Percentiles rank a stretch among this genome's conserved stretches.
phyloP scores from a whole-genome alignment of 441 rosid genomes.

The Pelargonium australe region DNA sequence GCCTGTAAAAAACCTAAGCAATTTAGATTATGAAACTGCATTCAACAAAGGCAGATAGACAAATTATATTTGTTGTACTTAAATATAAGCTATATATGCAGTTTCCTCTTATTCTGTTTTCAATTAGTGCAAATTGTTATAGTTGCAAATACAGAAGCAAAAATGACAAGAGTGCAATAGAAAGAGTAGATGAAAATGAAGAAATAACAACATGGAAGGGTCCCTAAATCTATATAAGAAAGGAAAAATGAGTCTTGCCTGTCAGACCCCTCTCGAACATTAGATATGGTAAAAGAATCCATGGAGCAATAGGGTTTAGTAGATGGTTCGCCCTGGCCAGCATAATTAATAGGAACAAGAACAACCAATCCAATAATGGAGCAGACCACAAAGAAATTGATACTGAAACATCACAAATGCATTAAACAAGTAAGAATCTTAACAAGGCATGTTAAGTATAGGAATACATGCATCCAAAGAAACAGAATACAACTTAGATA shows the following conservation, averaged over 20 bases:
- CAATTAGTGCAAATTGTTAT: too few species aligned
- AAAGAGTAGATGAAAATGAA: not conserved
- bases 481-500: not conserved
- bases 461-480: not conserved
- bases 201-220: not conserved
- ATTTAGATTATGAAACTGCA: too few species aligned
- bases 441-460: not conserved
- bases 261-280: slow-evolving; percentile 60
- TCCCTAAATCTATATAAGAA: not conserved
- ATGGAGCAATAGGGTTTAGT: slow-evolving; percentile 29
- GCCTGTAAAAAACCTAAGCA: slow-evolving; percentile 34
- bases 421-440: not conserved
- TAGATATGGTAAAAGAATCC: slow-evolving; percentile 74
- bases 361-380: slow-evolving; percentile 56
- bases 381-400: slow-evolving; percentile 60
- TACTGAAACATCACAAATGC: slow-evolving; percentile 31
- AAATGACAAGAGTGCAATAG: too few species aligned
- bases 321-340: slow-evolving; percentile 41
- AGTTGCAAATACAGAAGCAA: too few species aligned
- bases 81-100: too few species aligned
- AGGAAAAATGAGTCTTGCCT: slow-evolving; percentile 32
- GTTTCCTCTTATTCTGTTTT: too few species aligned
- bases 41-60: too few species aligned
- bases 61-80: too few species aligned
- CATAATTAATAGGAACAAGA: slow-evolving; percentile 74